These are phyloP conservation scores for Kwoniella sp. DNA, from an alignment of 768 basidiomycete genomes.

Conservation along the genomic window DNA sequence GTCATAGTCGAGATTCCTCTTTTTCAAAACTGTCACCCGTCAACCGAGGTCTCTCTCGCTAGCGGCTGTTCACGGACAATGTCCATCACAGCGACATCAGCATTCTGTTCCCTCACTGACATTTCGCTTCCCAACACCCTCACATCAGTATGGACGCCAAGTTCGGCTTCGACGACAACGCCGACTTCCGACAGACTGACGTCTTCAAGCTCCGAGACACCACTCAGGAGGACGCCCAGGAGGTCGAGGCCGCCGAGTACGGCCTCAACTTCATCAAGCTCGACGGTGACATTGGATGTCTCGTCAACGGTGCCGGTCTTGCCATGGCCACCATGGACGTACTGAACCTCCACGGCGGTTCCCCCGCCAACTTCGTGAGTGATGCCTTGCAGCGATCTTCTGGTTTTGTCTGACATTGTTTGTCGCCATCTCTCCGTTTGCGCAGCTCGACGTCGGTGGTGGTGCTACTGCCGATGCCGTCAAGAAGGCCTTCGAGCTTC, in stretches of 20 bases:
- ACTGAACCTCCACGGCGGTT: slow-evolving; percentile 86
- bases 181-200: slow-evolving; percentile 93
- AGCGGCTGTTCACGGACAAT: not conserved
- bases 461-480: slow-evolving; percentile 99
- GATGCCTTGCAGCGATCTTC: not conserved
- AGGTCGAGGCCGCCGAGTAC: slow-evolving; percentile 95
- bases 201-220: slow-evolving; percentile 85
- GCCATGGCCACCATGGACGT: slow-evolving; percentile 99
- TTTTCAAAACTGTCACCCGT: not conserved
- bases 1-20: slow-evolving; percentile 8
- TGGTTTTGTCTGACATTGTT: not conserved
- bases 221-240: slow-evolving; percentile 93
- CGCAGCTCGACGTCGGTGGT: slow-evolving; percentile 81
- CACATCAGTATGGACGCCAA: slow-evolving; percentile 95
- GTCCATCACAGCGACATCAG: not conserved
- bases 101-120: not conserved
- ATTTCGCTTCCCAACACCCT: too few relatives aligned
- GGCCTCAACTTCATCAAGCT: slow-evolving; percentile 99
- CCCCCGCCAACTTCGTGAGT: slow-evolving; percentile 86
- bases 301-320: slow-evolving; percentile 97
- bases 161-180: slow-evolving; percentile 99
- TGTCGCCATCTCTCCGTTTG: not conserved
- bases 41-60: not conserved
- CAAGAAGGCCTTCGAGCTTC: slow-evolving; percentile 98
- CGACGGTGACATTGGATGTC: slow-evolving; percentile 92